Evolutionary conservation across 2,329 filamentous ascomycete genomes (phyloP).

Genomic region (Myriosclerotinia duriaeana): DNA sequence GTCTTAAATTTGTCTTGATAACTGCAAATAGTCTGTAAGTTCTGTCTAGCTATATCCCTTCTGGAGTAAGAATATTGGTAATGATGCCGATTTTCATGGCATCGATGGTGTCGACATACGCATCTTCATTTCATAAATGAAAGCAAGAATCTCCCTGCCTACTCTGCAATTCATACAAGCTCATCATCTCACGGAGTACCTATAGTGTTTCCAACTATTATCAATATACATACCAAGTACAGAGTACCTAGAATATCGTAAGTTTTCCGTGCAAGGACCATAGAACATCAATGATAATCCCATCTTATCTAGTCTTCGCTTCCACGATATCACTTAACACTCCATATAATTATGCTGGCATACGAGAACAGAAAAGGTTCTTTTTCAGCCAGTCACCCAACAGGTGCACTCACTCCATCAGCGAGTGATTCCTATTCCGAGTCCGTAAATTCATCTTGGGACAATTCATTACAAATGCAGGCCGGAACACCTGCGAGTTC

Average conservation of each 20-base stretch:
- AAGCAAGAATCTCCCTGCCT: constrained; percentile 27
- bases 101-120: constrained; percentile 3
- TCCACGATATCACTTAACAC: not conserved
- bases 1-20: constrained; percentile 30
- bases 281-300: constrained; percentile 1
- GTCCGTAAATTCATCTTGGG: constrained; percentile 21
- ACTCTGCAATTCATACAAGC: constrained; percentile 22
- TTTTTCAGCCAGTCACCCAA: constrained; percentile 10
- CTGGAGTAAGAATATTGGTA: constrained; percentile 24
- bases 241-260: constrained; percentile 5
- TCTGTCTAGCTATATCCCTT: constrained; percentile 29
- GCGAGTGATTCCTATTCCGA: constrained; percentile 21
- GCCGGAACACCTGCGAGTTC: constrained; percentile 14
- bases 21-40: constrained; percentile 31
- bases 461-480: constrained; percentile 14
- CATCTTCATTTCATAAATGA: constrained; percentile 31
- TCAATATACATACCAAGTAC: not conserved
- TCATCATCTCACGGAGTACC: constrained; percentile 19
- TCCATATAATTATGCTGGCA: not conserved
- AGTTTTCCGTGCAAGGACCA: not conserved
- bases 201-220: not conserved
- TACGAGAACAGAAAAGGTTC: constrained; percentile 14
- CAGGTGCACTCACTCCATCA: constrained; percentile 15
- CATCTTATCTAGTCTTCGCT: not conserved
- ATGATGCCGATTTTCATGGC: constrained; percentile 24